These are phyloP conservation scores for Fusarium agapanthi DNA, from an alignment of 2,329 filamentous ascomycete genomes.

Conservation along the genomic window DNA sequence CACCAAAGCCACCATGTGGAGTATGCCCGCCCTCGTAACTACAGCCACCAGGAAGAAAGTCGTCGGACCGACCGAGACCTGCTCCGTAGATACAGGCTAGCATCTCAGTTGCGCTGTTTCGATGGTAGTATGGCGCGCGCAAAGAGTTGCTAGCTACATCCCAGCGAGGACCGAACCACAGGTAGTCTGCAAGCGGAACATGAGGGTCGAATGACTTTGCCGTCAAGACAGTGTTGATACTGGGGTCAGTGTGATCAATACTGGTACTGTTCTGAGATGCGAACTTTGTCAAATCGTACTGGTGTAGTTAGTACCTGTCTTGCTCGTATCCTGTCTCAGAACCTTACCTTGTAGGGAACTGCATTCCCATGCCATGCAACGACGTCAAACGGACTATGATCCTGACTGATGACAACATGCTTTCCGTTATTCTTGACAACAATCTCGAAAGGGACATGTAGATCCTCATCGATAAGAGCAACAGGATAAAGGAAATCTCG, in stretches of 20 bases:
- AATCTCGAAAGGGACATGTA: neutral
- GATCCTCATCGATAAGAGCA: conserved; percentile 2
- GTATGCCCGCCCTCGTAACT: conserved; percentile 22
- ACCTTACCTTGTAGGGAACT: conserved; percentile 15
- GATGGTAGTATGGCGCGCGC: conserved; percentile 1
- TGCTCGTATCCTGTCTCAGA: accelerated
- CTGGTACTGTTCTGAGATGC: conserved; percentile 3
- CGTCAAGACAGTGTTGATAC: conserved; percentile 5
- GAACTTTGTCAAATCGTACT: conserved; percentile 25
- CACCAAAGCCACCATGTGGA: conserved; percentile 6
- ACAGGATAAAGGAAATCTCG: conserved; percentile 13
- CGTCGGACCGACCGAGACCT: conserved; percentile 3
- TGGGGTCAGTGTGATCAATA: conserved; percentile 14
- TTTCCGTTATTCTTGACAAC: conserved; percentile 15
- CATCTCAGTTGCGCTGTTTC: conserved; percentile 1
- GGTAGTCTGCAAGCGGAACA: neutral
- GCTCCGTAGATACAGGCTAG: conserved; percentile 2
- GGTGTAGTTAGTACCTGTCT: accelerated
- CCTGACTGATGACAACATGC: conserved; percentile 10
- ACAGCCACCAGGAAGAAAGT: neutral
- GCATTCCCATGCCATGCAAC: conserved; percentile 22
- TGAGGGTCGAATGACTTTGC: conserved; percentile 11
- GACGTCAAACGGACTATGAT: conserved; percentile 18
- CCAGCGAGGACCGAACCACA: neutral
- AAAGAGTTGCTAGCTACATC: conserved; percentile 10